Base-by-base conservation (phyloP, 2,329 filamentous ascomycete species). In the Colletotrichum sp. region DNA sequence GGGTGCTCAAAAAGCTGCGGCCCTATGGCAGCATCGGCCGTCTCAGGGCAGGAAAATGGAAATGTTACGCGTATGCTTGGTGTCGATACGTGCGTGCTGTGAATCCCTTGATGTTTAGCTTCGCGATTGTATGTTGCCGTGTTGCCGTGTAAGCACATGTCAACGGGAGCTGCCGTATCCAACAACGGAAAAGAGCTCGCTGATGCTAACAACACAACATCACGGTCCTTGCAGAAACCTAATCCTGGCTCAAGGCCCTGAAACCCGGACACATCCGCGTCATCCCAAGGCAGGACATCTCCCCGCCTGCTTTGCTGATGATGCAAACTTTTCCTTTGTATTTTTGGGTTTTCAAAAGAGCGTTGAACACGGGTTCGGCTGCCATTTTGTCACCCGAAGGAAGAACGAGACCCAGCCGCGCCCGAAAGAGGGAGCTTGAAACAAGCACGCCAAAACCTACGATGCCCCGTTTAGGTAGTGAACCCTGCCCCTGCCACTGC, bases 41-140 rank as follows among this genome's bases (percentile, higher is more conserved):
- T 70, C 30, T 36, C 67, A 76, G 68, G 72, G 72, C 76, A 78
- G 76, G 66, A 70, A 78, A 64, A 78, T 78, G 72, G 70, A 78
- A 77, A 76, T 69, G 77, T 76, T 78, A 71, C 72, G 77, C 64
- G 69, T 69, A 78, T 55, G 28, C 32, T 49, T 5, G 30, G 12
- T 30, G 28, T 67, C n/a, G 6, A 49, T 6, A 49, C 18, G 36
- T 72, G 39, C 32, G 8, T 67, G 32, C 44, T 32, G 32, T 60
- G 70, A n/a, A 9, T 15, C 12, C 16, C 49, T 34, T 13, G 16
- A 26, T 80, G 76, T 69, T 74, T 44, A 9, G 39, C 44, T 7
- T 49, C 44, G 44, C 44, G 18, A 26, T 49, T 39, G 39, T 36
- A 26, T 44, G 32, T 65, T 49, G 10, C 44, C n/a, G 10, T 49